phyloP scores from a whole-genome alignment of 805 yeast genomes.

The Lipomyces mesembrius region DNA sequence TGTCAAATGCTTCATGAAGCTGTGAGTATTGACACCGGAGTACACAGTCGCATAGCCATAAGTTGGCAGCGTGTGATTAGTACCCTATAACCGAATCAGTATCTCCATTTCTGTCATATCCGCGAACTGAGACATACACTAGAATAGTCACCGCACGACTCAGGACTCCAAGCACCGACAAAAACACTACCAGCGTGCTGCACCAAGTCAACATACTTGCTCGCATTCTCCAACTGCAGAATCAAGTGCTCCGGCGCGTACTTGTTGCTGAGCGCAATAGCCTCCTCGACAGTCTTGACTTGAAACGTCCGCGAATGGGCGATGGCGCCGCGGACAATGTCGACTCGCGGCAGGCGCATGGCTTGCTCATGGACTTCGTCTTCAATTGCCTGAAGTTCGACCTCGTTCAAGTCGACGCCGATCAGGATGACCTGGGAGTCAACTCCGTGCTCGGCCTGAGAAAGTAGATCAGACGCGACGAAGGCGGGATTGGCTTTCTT shows the following conservation, averaged over 20 bases:
- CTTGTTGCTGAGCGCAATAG: conserved; percentile 81
- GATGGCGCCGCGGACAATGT: conserved; percentile 88
- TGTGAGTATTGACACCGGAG: conserved; percentile 94
- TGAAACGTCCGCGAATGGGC: conserved; percentile 83
- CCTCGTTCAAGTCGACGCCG: conserved; percentile 70
- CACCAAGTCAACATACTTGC: conserved; percentile 68
- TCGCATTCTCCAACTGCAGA: conserved; percentile 82
- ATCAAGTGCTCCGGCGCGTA: conserved; percentile 99
- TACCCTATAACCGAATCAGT: conserved; percentile 64
- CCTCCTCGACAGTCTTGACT: conserved; percentile 74
- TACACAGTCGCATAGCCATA: conserved; percentile 98
- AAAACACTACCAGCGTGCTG: conserved; percentile 96
- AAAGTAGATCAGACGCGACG: conserved; percentile 93
- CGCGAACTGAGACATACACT: conserved; percentile 14
- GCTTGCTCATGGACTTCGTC: conserved; percentile 87
- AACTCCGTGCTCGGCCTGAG: conserved; percentile 98
- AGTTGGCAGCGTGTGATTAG: conserved; percentile 97
- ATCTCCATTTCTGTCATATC: not conserved
- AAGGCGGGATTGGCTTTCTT: conserved; percentile 86
- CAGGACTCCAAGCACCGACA: conserved; percentile 96
- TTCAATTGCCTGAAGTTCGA: conserved; percentile 70
- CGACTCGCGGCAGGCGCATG: conserved; percentile 81
- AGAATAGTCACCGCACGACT: conserved; percentile 97
- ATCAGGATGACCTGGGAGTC: conserved; percentile 95
- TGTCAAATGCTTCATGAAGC: conserved; percentile 94